Base-by-base conservation (phyloP, 768 basidiomycete genomes). In the Pisolithus tinctorius region DNA sequence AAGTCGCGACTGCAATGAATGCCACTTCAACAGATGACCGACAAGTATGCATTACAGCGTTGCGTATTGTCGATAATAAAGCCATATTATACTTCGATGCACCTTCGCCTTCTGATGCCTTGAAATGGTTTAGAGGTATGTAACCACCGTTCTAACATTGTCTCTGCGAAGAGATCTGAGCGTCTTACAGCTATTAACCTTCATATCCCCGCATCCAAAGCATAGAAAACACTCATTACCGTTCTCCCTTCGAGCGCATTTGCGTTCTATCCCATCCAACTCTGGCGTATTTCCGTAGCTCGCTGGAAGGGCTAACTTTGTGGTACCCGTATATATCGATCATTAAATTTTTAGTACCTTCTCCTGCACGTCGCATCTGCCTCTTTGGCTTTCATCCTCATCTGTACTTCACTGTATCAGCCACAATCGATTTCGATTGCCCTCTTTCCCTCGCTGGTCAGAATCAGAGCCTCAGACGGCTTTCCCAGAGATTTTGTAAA, bases 61-160 rank as follows among this genome's bases (percentile, higher is more conserved):
- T 93, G 38, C 88, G 91, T 31, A 76, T 93, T 52, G 92, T 93
- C 39, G 91, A 93, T 63, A 91, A 92, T 73, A 93, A 92, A 66
- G 90, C 90, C 14, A 88, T 93, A 51, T 71, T 93, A 41, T 93
- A 93, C 65, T 92, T 93, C 63, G 87, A 91, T 62, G 85, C 85
- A 37, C 85, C 87, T 20, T 82, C 87, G 7, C 81, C 88, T 20
- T 89, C 88, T 49, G 88, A 89, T 57, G 90, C 90, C 37, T 66
- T 93, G 63, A 91, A 84, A 58, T 93, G 90, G 90, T 93, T 84
- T 75, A 80, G 90, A 81, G 90, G 90, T 89, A 66, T 53, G 71
- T 63, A 50, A 27, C 26, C 43, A 2, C 2, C 37, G 26, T 20
- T 17, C 37, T 23, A 50, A 30, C 10, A 8, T 23, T 14, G 16